Evolutionary conservation across 257 asterid species (phyloP).

Genomic region (Solanum medicagineum): DNA sequence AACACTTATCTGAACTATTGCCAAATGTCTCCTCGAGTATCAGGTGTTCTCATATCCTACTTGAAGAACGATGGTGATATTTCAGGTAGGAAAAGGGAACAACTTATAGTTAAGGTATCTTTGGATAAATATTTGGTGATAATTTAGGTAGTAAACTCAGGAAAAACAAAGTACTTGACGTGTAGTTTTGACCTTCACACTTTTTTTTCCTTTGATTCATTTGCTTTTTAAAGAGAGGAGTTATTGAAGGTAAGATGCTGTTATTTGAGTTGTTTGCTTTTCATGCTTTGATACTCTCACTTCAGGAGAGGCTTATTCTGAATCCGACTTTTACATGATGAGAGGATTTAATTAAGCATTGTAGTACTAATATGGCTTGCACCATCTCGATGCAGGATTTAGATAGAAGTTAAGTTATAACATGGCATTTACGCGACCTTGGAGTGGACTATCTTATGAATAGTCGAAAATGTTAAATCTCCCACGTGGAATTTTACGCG

Average conservation of each 20-base stretch:
- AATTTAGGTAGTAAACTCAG: not conserved
- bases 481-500: not conserved
- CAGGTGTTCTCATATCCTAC: not conserved
- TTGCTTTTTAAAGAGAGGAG: conserved; percentile 8
- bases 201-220: not conserved
- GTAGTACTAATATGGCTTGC: conserved; percentile 12
- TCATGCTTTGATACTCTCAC: not conserved
- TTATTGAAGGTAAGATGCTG: conserved; percentile 13
- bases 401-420: not conserved
- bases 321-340: not conserved
- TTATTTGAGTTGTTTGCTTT: not conserved
- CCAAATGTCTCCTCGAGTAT: not conserved
- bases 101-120: not conserved
- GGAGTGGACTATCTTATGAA: not conserved
- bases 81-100: not conserved
- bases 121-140: not conserved
- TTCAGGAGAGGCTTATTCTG: not conserved
- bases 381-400: conserved; percentile 27
- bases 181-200: not conserved
- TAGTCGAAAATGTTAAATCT: not conserved
- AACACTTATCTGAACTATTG: not conserved
- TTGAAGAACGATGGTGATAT: not conserved
- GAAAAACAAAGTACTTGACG: not conserved
- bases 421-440: not conserved
- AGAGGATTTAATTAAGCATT: not conserved